Evolutionary conservation across 2,329 filamentous ascomycete species (phyloP), one percentile per base, ranked within the genome.

Genomic region (Diaporthe nobilis): DNA sequence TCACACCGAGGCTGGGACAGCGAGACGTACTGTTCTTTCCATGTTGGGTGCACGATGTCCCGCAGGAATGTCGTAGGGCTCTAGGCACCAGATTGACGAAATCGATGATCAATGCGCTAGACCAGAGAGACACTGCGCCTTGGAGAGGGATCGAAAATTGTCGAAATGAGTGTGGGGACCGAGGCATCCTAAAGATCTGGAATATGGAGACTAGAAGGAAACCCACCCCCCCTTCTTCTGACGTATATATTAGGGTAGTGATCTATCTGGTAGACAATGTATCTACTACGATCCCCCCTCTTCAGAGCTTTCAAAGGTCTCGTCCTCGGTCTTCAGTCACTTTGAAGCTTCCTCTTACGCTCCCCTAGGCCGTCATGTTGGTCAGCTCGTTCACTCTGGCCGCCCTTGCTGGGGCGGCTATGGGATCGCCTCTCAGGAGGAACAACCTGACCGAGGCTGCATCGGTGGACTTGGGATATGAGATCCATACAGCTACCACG

Each of bases 391-490:
- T 53, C 47, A 42, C 44, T 39, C 57, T 73, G n/a, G 34, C 34
- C 31, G 34, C 60, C 9, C 34, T 44, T 15, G 49, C 51, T 4
- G 57, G 28, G 47, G 39, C 25, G 51, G 22, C 67, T 9, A n/a
- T 63, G 28, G 67, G 58, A n/a, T 75, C 72, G 17, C 67, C 67
- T 47, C 25, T 58, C 10, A 55, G n/a, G 28, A 53, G 55, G 12
- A 12, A n/a, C 34, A 72, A 63, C 17, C 42, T 44, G 22, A 49
- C 58, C 22, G 31, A 58, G 20, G 73, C 55, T 13, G 76, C 79
- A 12, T 78, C 71, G 4, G 78, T 82, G 42, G 76, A 82, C 51
- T 77, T 82, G 28, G 81, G 81, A 15, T 82, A 82, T 61, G 80
- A 81, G 37, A 70, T 81, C 25, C 80, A 81, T 65, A 75, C 77